Evolutionary conservation across 768 basidiomycete species (phyloP).

Genomic region (Leccinum arenicola): DNA sequence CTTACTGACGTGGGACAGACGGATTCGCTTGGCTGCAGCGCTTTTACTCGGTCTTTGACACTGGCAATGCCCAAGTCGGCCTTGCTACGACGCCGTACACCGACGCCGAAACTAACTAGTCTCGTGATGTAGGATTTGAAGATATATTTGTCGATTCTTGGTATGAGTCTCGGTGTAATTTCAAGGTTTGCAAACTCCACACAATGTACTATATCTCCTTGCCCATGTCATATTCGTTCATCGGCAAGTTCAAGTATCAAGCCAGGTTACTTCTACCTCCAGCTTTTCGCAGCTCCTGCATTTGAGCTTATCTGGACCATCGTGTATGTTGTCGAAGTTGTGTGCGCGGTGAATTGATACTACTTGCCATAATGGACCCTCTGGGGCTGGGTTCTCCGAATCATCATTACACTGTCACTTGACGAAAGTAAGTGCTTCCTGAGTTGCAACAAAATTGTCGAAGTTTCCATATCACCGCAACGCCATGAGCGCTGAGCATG

Average conservation of each 20-base stretch:
- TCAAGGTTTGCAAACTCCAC: too few relatives aligned
- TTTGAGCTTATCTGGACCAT: neutral
- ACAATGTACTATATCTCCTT: neutral
- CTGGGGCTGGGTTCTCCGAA: too few relatives aligned
- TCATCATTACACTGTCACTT: neutral
- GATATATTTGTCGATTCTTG: neutral
- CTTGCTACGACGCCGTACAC: slow-evolving; percentile 40
- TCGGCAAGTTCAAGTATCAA: neutral
- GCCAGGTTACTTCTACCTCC: neutral
- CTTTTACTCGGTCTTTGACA: slow-evolving; percentile 56
- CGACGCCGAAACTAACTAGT: slow-evolving; percentile 22
- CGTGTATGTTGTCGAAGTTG: neutral
- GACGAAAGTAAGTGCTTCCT: neutral
- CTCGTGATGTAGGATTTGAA: neutral
- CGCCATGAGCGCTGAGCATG: neutral
- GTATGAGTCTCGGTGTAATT: too few relatives aligned
- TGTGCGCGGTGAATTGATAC: neutral
- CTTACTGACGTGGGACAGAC: slow-evolving; percentile 32
- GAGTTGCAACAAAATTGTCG: neutral
- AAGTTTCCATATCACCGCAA: neutral
- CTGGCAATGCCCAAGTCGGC: slow-evolving; percentile 24
- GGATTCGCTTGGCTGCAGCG: slow-evolving; percentile 59
- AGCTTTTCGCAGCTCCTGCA: neutral
- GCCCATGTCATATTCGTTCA: neutral
- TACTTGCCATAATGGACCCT: neutral